Percentiles rank a stretch among this genome's conserved stretches.
phyloP scores from a whole-genome alignment of 305 asterid genomes.

The Caryopteris hybrid region DNA sequence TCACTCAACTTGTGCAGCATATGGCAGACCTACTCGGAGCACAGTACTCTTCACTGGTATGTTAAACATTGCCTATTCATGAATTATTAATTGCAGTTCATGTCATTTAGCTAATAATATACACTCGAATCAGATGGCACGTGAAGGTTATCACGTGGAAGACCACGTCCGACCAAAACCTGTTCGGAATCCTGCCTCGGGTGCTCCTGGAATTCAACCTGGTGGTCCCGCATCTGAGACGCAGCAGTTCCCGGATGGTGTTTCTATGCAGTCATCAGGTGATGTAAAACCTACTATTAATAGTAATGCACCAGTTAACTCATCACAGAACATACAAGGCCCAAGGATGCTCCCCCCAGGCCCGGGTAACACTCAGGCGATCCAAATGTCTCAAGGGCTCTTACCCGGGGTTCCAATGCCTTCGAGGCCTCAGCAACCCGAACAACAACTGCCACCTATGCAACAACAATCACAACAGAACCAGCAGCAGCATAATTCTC shows the following conservation, averaged over 20 bases:
- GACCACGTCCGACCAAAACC: constrained; percentile 75
- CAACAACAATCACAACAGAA: constrained; percentile 53
- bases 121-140: constrained; percentile 56
- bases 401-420: constrained; percentile 51
- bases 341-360: constrained; percentile 68
- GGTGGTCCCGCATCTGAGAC: constrained; percentile 43
- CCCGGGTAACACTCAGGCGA: constrained; percentile 56
- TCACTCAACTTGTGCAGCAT: constrained; percentile 55
- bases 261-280: constrained; percentile 43
- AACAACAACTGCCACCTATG: constrained; percentile 52
- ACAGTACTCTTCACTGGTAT: constrained; percentile 80
- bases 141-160: constrained; percentile 68
- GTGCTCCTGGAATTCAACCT: constrained; percentile 43
- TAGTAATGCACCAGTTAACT: constrained; percentile 41
- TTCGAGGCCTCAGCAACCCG: constrained; percentile 73
- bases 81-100: background rate
- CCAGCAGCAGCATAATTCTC: constrained; percentile 51
- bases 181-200: constrained; percentile 38
- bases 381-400: constrained; percentile 83
- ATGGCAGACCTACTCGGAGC: constrained; percentile 87
- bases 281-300: constrained; percentile 52
- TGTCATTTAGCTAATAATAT: constrained; percentile 1
- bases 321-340: constrained; percentile 56
- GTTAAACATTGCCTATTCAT: constrained; percentile 3
- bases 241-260: constrained; percentile 67